Conservation (phyloP, 2,329 filamentous ascomycete genomes). For the Trichophyton equinum region DNA sequence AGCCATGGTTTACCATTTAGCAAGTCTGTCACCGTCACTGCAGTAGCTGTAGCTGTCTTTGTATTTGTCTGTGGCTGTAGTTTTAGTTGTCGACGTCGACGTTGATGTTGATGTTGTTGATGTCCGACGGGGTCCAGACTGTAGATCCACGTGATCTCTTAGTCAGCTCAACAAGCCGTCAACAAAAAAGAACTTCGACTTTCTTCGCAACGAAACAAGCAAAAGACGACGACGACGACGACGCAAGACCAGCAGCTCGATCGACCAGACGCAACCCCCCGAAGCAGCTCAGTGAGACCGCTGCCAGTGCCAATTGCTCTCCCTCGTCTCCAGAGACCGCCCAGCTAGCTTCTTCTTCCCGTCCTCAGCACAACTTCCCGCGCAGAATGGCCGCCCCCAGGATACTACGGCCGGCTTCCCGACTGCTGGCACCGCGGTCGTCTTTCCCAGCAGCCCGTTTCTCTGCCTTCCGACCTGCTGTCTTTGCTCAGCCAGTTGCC, state of each 20-base stretch:
- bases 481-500: slow-evolving; percentile 37
- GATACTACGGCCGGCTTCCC: slow-evolving; percentile 52
- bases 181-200: not conserved
- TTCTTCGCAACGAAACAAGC: not conserved
- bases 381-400: slow-evolving; percentile 44
- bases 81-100: too few relatives aligned
- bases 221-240: not conserved
- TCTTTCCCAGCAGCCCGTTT: slow-evolving; percentile 39
- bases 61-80: too few relatives aligned
- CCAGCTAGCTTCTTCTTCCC: slow-evolving; percentile 34
- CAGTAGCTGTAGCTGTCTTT: not conserved
- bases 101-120: too few relatives aligned
- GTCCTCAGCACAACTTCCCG: slow-evolving; percentile 32
- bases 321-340: not conserved
- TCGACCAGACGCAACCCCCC: not conserved
- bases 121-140: not conserved
- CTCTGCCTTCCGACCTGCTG: slow-evolving; percentile 40
- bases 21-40: not conserved
- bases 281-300: not conserved
- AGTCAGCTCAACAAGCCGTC: slow-evolving; percentile 2
- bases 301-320: not conserved
- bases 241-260: not conserved
- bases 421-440: slow-evolving; percentile 47
- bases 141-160: not conserved
- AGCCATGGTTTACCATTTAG: slow-evolving; percentile 3